phyloP scores from a whole-genome alignment of 495 filamentous ascomycete species.

The Penicillium ochrochloron region DNA sequence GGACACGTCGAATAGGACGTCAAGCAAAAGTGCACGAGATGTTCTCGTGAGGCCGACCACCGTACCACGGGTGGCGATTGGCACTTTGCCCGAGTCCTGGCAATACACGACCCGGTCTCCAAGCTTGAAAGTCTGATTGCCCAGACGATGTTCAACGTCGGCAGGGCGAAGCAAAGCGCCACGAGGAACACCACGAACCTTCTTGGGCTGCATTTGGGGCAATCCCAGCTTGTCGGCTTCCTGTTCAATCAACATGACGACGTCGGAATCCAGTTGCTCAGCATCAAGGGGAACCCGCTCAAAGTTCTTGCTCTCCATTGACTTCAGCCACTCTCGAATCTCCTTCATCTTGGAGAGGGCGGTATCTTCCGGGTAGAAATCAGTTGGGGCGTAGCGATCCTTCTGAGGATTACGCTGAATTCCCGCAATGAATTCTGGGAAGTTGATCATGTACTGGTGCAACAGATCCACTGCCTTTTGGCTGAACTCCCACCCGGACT shows the following conservation, averaged over 20 bases:
- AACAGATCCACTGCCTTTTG: constrained; percentile 80
- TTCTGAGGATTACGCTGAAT: constrained; percentile 77
- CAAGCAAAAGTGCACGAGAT: constrained; percentile 76
- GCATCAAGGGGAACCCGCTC: constrained; percentile 93
- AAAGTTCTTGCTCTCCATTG: constrained; percentile 84
- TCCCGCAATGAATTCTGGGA: constrained; percentile 91
- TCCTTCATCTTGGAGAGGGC: constrained; percentile 71
- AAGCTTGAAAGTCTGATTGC: constrained; percentile 80
- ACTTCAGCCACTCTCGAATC: constrained; percentile 90
- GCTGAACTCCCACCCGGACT: constrained; percentile 94
- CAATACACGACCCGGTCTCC: constrained; percentile 94
- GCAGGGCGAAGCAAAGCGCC: constrained; percentile 85
- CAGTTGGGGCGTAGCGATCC: constrained; percentile 76
- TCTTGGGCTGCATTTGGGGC: constrained; percentile 57
- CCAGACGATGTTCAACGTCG: constrained; percentile 88
- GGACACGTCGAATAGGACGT: constrained; percentile 88
- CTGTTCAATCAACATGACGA: constrained; percentile 79
- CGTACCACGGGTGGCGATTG: constrained; percentile 88
- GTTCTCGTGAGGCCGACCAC: constrained; percentile 91
- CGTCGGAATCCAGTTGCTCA: constrained; percentile 90
- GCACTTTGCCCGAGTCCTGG: constrained; percentile 90
- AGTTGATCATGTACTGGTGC: constrained; percentile 85
- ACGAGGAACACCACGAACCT: constrained; percentile 77
- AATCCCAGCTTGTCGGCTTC: constrained; percentile 67
- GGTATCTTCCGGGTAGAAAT: constrained; percentile 77